Evolutionary conservation across 2,329 filamentous ascomycete genomes (phyloP).

Genomic region (Emydomyces testavorans): DNA sequence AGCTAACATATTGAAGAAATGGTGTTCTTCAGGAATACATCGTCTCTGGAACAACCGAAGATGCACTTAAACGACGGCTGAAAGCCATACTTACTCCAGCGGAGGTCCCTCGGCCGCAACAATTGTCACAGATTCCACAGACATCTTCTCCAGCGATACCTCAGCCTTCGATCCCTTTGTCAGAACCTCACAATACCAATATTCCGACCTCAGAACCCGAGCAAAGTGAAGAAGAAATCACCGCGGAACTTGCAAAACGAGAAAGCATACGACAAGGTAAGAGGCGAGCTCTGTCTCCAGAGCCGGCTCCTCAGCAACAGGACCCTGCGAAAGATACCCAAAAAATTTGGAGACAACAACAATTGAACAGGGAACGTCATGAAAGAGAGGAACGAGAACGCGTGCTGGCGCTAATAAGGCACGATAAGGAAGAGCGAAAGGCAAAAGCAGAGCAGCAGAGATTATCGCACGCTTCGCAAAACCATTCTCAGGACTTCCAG

Average conservation of each 20-base stretch:
- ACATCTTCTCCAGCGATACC: conserved; percentile 3
- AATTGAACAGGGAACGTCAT: conserved; percentile 53
- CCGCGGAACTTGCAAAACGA: conserved; percentile 17
- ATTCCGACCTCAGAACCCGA: not conserved
- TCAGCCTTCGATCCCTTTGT: conserved; percentile 6
- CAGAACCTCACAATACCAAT: conserved; percentile 3
- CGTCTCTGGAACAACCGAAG: conserved; percentile 49
- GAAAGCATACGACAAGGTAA: conserved; percentile 21
- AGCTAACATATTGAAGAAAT: conserved; percentile 41
- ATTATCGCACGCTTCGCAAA: conserved; percentile 19
- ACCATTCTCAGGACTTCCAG: conserved; percentile 4
- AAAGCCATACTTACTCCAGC: conserved; percentile 29
- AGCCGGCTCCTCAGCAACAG: not conserved
- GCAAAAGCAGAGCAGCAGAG: conserved; percentile 44
- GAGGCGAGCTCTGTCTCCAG: conserved; percentile 6
- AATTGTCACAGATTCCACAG: not conserved
- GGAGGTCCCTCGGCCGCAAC: conserved; percentile 6
- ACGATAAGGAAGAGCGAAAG: conserved; percentile 59
- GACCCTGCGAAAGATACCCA: conserved; percentile 31
- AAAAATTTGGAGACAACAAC: conserved; percentile 42
- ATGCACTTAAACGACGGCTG: conserved; percentile 54
- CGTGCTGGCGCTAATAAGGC: conserved; percentile 63
- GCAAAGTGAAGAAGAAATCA: conserved; percentile 13
- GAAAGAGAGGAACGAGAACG: conserved; percentile 57
- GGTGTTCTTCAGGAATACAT: conserved; percentile 70